These are phyloP conservation scores for Heteromeles arbutifolia DNA, from an alignment of 306 rosid species.

Conservation along the genomic window DNA sequence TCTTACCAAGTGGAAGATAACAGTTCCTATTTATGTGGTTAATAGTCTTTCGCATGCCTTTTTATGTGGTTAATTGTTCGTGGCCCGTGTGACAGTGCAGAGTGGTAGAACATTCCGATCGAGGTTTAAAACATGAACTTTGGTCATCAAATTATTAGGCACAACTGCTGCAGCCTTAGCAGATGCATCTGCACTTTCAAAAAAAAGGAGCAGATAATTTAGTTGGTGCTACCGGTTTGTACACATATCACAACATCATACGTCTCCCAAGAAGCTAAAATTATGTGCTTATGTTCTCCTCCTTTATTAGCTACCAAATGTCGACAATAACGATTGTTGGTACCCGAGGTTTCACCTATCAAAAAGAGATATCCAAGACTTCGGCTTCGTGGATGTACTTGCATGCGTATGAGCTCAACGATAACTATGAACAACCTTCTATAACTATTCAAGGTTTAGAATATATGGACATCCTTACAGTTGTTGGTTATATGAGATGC, in stretches of 20 bases:
- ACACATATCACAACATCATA: neutral
- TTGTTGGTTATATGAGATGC: neutral
- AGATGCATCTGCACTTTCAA: neutral
- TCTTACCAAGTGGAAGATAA: neutral
- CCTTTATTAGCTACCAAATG: neutral
- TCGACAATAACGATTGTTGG: neutral
- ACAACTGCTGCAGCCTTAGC: neutral
- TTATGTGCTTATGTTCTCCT: neutral
- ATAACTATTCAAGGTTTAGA: neutral
- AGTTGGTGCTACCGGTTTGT: neutral
- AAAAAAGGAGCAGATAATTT: neutral
- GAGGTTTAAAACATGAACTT: too few species aligned
- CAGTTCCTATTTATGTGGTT: neutral
- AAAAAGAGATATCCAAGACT: neutral
- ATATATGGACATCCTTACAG: neutral
- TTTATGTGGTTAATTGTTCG: neutral
- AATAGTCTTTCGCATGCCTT: neutral
- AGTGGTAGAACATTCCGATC: neutral
- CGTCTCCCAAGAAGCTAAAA: neutral
- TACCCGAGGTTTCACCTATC: neutral
- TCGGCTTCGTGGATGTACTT: neutral
- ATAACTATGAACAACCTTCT: neutral
- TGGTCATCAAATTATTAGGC: neutral
- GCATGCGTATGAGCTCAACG: neutral
- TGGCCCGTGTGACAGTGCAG: neutral